Evolutionary conservation across 2,329 filamentous ascomycete species (phyloP).

Genomic region (Coniochaeta prunicola): DNA sequence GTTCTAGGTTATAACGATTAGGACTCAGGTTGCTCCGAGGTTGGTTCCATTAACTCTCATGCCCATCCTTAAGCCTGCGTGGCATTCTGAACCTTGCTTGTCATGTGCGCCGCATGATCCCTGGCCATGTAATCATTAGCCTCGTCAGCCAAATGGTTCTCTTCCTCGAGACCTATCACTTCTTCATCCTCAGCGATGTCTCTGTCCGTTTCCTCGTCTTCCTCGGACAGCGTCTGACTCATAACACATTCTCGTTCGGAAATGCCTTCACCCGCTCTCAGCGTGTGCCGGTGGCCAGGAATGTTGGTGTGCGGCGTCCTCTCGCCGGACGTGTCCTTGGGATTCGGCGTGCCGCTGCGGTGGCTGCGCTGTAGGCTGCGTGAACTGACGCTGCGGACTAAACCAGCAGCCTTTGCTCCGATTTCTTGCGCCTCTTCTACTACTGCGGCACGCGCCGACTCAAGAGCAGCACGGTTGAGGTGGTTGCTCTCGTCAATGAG

Average conservation of each 20-base stretch:
- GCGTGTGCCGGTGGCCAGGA: not conserved
- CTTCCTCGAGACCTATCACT: slow-evolving; percentile 4
- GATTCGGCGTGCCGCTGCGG: not conserved
- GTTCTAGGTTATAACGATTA: not conserved
- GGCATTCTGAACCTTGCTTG: not conserved
- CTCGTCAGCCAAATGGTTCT: not conserved
- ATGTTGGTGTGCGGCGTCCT: not conserved
- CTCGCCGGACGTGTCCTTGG: not conserved
- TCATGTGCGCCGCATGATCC: not conserved
- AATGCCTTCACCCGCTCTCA: slow-evolving; percentile 15
- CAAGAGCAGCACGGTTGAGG: slow-evolving; percentile 26
- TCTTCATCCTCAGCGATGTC: slow-evolving; percentile 4
- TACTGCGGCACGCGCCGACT: slow-evolving; percentile 20
- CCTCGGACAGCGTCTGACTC: slow-evolving; percentile 12
- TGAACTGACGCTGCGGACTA: slow-evolving; percentile 26
- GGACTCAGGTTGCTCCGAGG: not conserved
- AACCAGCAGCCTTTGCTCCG: slow-evolving; percentile 18
- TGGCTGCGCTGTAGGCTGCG: slow-evolving; percentile 12
- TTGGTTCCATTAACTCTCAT: not conserved
- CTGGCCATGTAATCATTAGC: not conserved
- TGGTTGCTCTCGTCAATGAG: slow-evolving; percentile 40
- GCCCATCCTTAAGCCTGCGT: not conserved
- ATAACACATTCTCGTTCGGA: slow-evolving; percentile 20
- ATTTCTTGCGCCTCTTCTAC: slow-evolving; percentile 18
- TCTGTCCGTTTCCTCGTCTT: not conserved